Base-by-base conservation (phyloP, 179 eudicot genomes). In the Drosera spatulata region DNA sequence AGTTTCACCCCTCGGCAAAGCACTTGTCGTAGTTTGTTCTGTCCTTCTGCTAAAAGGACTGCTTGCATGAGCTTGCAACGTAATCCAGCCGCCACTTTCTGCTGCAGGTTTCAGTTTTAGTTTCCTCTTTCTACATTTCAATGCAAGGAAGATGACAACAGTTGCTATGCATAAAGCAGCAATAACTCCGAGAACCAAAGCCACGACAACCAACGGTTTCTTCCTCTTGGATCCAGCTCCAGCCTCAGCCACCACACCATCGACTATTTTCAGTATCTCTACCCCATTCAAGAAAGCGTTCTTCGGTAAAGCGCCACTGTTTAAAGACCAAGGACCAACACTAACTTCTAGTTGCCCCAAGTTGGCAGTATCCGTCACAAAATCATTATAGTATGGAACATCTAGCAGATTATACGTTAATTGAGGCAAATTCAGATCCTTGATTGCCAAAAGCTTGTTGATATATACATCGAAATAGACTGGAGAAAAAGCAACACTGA, bases 241-340 rank as follows among this genome's bases (percentile, higher is more conserved):
- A 51, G 77, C 75, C 65, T 50, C 60, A 39, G 83, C 77, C 96
- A 93, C 53, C 96, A 94, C 22, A 88, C 96, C 74, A 66, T 82
- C 76, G 57, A 73, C 81, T 73, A 90, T 65, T 68, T 82, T 87
- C 90, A 87, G 79, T 51, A 90, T 81, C 81, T 90, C 97, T 39
- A 85, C 70, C 13, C 97, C 97, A 66, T 85, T 90, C 61, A 90
- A 75, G 50, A 87, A 72, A 41, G 87, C 97, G 69, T 85, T 67
- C 42, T 88, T 88, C 61, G 96, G 85, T 13, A 63, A 77, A 59
- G 45, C 57, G 56, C 66, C 68, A 46, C 53, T 66, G 85, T 69
- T 80, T 4, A 71, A 3, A 53, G 7, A 22, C 44, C 70, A 67
- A 10, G 89, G 94, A 9, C 97, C 97, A 49, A 90, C 75, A 55